Evolutionary conservation across 106 monocot genomes (phyloP).

Genomic region (Dactylorhiza incarnata): DNA sequence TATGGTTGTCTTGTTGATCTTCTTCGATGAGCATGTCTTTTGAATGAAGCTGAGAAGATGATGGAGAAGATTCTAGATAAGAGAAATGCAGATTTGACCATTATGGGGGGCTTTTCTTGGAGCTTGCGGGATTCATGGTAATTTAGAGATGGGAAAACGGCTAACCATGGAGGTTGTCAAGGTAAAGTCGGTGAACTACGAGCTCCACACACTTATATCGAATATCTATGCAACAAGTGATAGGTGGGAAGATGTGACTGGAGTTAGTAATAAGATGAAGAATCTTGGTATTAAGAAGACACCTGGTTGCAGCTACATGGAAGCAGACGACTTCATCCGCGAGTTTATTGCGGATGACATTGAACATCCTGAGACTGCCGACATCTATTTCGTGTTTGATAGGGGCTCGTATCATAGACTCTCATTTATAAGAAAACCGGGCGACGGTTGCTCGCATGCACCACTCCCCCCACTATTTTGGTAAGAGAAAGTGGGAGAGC

Average conservation of each 20-base stretch:
- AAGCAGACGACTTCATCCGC: constrained; percentile 21
- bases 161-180: constrained; percentile 9
- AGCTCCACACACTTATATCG: constrained; percentile 22
- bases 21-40: constrained; percentile 40
- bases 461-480: too few species aligned
- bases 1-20: constrained; percentile 62
- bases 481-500: too few species aligned
- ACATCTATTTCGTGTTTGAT: constrained; percentile 16
- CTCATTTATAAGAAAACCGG: too few species aligned
- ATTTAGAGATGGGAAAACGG: constrained; percentile 20
- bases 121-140: constrained; percentile 44
- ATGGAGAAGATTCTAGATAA: constrained; percentile 19
- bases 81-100: constrained; percentile 15
- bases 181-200: constrained; percentile 14
- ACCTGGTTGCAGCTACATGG: constrained; percentile 47
- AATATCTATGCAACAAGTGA: constrained; percentile 39
- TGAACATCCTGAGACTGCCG: constrained; percentile 10
- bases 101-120: constrained; percentile 52
- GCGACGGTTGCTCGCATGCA: too few species aligned
- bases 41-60: constrained; percentile 43
- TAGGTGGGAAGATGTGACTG: constrained; percentile 33
- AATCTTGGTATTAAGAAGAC: constrained; percentile 34
- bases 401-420: too few species aligned
- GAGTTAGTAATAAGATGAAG: constrained; percentile 29
- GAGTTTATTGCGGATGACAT: constrained; percentile 44